Evolutionary conservation across 2,329 filamentous ascomycete species (phyloP), one percentile per base, ranked within the genome.

Genomic region (Orbilia brochopaga): DNA sequence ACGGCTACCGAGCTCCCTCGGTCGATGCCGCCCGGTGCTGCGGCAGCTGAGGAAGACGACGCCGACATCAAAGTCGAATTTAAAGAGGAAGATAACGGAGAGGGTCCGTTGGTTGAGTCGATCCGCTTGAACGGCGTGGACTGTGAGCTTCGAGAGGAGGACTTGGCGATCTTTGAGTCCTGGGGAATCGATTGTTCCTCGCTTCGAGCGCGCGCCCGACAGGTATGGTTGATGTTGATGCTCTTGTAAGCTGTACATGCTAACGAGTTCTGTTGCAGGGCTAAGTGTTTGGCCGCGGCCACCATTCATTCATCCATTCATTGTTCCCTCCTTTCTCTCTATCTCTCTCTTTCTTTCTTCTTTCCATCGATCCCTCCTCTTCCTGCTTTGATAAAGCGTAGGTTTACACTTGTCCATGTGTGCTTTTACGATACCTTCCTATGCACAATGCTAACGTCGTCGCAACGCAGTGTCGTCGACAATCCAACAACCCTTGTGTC

Each of bases 1-100:
- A 51, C 19, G 30, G 42, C 60, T 40, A 64, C 54, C 23, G 21
- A 44, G 2, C 56, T 48, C 35, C 24, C 37, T 42, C 37, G 4
- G 37, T 15, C 13, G 11, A 21, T 10, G 1, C 23, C 27, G 54
- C 24, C 32, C n/a, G 59, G 44, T 23, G 3, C 52, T 5, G 59
- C 42, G 21, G 52, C 42, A 11, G 60, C 24, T 17, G 51, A 35
- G 19, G 51, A 30, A 37, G 17, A 7, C 3, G 32, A 56, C 10
- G 42, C 46, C 7, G 27, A 40, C 11, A 17, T 51, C 27, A 46
- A 62, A 15, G 37, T 6, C 1, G 19, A n/a, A n/a, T n/a, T n/a
- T n/a, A n/a, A n/a, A n/a, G n/a, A n/a, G n/a, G n/a, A n/a, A n/a
- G n/a, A 54, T 51, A 17, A 51, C n/a, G 46, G 21, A 8, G 17